Conservation (phyloP, 768 basidiomycete genomes). For the Kwoniella mangroviensis region DNA sequence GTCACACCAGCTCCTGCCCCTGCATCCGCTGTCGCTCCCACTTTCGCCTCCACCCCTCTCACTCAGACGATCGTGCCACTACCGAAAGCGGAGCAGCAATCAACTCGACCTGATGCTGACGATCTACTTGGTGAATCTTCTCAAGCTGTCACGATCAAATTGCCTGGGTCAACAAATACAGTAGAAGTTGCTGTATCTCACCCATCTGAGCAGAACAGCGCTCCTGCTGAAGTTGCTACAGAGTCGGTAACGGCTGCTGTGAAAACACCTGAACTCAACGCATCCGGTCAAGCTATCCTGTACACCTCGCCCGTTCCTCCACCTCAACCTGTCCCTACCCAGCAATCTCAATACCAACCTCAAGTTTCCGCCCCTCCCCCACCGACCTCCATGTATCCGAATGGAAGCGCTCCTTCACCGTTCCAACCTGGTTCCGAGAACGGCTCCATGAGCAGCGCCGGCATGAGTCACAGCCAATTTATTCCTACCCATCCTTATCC, state of each 20-base stretch:
- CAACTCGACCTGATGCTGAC: slow-evolving; percentile 37
- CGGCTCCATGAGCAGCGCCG: slow-evolving; percentile 31
- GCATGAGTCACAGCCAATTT: slow-evolving; percentile 21
- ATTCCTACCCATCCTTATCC: slow-evolving; percentile 5
- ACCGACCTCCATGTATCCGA: background rate
- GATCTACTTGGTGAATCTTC: slow-evolving; percentile 29
- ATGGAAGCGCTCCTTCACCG: slow-evolving; percentile 18
- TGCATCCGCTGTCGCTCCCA: background rate
- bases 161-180: slow-evolving; percentile 33
- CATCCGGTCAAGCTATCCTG: slow-evolving; percentile 16
- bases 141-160: slow-evolving; percentile 35
- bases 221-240: background rate
- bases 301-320: slow-evolving; percentile 19
- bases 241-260: background rate
- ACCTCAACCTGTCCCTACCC: background rate
- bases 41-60: background rate
- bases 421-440: slow-evolving; percentile 30
- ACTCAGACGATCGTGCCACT: background rate
- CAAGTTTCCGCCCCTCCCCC: background rate
- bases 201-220: background rate
- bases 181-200: slow-evolving; percentile 16
- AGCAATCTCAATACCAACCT: background rate
- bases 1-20: background rate
- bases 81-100: slow-evolving; percentile 20
- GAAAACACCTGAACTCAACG: slow-evolving; percentile 16